Base-by-base conservation (phyloP, 1,284 basidiomycete genomes). In the Anthracocystis setariae region DNA sequence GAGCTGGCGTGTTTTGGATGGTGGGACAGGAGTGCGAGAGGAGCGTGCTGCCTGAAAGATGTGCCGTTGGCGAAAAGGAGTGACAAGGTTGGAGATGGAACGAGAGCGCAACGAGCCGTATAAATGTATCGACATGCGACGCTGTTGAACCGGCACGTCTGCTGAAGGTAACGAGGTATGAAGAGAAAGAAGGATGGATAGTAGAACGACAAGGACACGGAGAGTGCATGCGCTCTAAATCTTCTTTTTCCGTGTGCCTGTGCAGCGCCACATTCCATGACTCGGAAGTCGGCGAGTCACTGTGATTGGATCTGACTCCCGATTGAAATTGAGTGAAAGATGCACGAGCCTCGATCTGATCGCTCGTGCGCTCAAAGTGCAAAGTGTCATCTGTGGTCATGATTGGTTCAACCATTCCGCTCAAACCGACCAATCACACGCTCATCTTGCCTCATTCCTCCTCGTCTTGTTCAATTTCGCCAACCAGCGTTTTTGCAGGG, bases 111-210 rank as follows among this genome's bases (percentile, higher is more conserved):
- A 39, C 45, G 53, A 20, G 24, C 40, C 49, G 37, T 49, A 49
- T 40, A 27, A 48, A 33, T 45, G 46, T 45, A 67, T 46, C 58
- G 49, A 57, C 64, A 67, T 67, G 64, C 64, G 64, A 52, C 29
- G 55, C 10, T 27, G 37, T 29, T 5, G 38, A 21, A 25, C 25
- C 35, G 21, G 15, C 12, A n/a, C 12, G 25, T 21, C 37, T 21
- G 17, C n/a, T 29, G 25, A n/a, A n/a, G n/a, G n/a, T n/a, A n/a
- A 29, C 2, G 23, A 17, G 25, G 17, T 21, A 37, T 24, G 20
- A 23, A 3, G 25, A 3, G 29, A 20, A 47, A 25, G 35, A 32
- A 32, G 25, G 20, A 15, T 29, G 29, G 29, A 29, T 12, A 29
- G 29, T 12, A 29, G 12, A n/a, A n/a, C n/a, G n/a, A n/a, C n/a